Percentiles rank a stretch among this genome's conserved stretches.
These are phyloP conservation scores for Cytospora chrysosperma DNA, from an alignment of 2,329 filamentous ascomycete genomes.

Conservation along the genomic window DNA sequence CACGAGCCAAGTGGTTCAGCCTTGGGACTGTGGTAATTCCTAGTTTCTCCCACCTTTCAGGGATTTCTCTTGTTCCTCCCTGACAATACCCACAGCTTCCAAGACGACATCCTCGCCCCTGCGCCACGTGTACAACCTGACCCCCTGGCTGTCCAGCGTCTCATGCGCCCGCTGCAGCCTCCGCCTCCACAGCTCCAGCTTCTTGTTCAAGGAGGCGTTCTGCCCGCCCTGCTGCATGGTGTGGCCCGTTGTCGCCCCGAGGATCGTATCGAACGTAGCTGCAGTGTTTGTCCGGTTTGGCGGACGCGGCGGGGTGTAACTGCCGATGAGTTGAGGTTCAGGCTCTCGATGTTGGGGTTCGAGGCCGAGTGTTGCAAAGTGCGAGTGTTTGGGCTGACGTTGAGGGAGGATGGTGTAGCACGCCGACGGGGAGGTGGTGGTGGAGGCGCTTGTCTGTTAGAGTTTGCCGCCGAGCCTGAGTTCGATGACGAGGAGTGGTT, in stretches of 20 bases:
- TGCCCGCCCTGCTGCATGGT: constrained; percentile 23
- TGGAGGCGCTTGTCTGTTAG: constrained; percentile 34
- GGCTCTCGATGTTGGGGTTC: constrained; percentile 35
- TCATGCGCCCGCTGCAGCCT: constrained; percentile 65
- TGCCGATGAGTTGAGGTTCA: constrained; percentile 34
- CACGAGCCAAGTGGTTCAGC: too few relatives aligned
- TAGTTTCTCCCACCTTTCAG: constrained; percentile 23
- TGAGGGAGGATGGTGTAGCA: constrained; percentile 39
- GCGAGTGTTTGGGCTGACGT: constrained; percentile 34
- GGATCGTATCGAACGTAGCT: constrained; percentile 20
- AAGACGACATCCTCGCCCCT: constrained; percentile 67
- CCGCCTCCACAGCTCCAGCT: constrained; percentile 70
- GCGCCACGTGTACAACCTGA: constrained; percentile 71
- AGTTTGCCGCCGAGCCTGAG: constrained; percentile 16
- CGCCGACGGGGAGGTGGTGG: constrained; percentile 49
- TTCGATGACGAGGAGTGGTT: constrained; percentile 14
- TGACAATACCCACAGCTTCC: constrained; percentile 65
- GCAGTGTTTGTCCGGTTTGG: constrained; percentile 19
- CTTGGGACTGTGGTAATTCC: too few relatives aligned
- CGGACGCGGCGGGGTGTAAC: constrained; percentile 25
- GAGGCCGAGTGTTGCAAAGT: constrained; percentile 38
- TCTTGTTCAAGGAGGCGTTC: constrained; percentile 53
- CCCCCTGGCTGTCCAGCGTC: constrained; percentile 60
- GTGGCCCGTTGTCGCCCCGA: constrained; percentile 27
- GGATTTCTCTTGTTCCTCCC: constrained; percentile 49